Evolutionary conservation across 257 asterid genomes (phyloP).

Genomic region (Solanum bukasovii): DNA sequence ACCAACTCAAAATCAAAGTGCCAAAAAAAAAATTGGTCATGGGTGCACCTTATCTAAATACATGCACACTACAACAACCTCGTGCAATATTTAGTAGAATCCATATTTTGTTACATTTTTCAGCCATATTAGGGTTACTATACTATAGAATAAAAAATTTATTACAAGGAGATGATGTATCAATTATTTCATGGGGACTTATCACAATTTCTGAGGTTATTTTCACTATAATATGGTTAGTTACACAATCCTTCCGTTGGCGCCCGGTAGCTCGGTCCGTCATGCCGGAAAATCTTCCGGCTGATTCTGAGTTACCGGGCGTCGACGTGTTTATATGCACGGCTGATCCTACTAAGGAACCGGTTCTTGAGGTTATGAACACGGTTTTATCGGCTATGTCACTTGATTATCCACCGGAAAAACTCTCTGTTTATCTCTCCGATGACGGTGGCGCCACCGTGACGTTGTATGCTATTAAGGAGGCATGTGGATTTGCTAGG

Average conservation of each 20-base stretch:
- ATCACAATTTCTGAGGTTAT: slow-evolving; percentile 44
- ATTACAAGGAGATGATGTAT: slow-evolving; percentile 13
- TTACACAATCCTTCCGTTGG: slow-evolving; percentile 70
- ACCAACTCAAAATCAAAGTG: background rate
- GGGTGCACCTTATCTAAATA: slow-evolving; percentile 26
- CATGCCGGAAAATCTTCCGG: slow-evolving; percentile 43
- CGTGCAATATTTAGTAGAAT: slow-evolving; percentile 45
- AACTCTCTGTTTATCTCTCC: slow-evolving; percentile 64
- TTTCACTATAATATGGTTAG: slow-evolving; percentile 48
- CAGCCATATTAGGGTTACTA: slow-evolving; percentile 38
- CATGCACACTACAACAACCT: slow-evolving; percentile 53
- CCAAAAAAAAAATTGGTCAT: background rate
- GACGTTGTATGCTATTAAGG: slow-evolving; percentile 57
- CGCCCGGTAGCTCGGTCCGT: slow-evolving; percentile 56
- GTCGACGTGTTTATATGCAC: slow-evolving; percentile 68
- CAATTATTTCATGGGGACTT: slow-evolving; percentile 38
- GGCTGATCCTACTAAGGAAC: slow-evolving; percentile 67
- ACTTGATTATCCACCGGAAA: slow-evolving; percentile 57
- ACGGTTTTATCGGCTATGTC: slow-evolving; percentile 78
- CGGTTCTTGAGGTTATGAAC: slow-evolving; percentile 77
- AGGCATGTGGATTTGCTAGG: slow-evolving; percentile 46
- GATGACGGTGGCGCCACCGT: slow-evolving; percentile 72
- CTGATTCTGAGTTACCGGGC: slow-evolving; percentile 30
- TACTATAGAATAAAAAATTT: slow-evolving; percentile 50
- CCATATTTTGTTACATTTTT: slow-evolving; percentile 47